These are phyloP conservation scores for Schizophyllum commune DNA, from an alignment of 1,284 basidiomycete genomes.

Conservation along the genomic window DNA sequence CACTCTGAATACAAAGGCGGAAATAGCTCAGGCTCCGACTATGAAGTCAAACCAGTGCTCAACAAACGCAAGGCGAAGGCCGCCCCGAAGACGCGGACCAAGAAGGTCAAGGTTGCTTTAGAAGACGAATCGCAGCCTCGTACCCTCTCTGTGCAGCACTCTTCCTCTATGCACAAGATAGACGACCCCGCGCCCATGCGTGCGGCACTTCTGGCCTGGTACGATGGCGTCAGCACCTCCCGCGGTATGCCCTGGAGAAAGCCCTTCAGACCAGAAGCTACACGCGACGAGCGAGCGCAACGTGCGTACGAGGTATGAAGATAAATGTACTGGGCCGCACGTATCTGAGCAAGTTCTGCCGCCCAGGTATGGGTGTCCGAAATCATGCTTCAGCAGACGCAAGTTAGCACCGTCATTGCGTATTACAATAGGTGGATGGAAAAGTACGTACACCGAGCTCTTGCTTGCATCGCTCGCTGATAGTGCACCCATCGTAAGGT, in stretches of 20 bases:
- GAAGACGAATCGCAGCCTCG: not conserved
- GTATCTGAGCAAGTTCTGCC: not conserved
- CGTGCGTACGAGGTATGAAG: constrained; percentile 67
- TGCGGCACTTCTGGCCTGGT: constrained; percentile 58
- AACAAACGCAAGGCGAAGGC: not conserved
- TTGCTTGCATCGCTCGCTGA: constrained; percentile 12
- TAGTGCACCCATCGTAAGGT: constrained; percentile 35
- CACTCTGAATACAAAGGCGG: not conserved
- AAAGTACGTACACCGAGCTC: constrained; percentile 37
- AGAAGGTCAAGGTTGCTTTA: not conserved
- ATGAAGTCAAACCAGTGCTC: not conserved
- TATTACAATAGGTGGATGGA: constrained; percentile 86
- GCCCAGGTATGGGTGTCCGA: constrained; percentile 81
- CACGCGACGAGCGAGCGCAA: constrained; percentile 49
- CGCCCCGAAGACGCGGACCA: not conserved
- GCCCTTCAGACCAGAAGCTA: constrained; percentile 46
- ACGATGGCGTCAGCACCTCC: constrained; percentile 46
- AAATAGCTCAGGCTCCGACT: not conserved
- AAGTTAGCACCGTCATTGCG: constrained; percentile 82
- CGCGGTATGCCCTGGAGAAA: constrained; percentile 88
- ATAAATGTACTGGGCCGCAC: constrained; percentile 1
- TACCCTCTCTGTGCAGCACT: not conserved
- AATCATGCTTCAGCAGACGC: constrained; percentile 97
- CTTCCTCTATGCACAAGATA: constrained; percentile 11
- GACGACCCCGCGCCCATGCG: constrained; percentile 31